Conservation (phyloP, 2,329 filamentous ascomycete species). For the Massarina eburnea region DNA sequence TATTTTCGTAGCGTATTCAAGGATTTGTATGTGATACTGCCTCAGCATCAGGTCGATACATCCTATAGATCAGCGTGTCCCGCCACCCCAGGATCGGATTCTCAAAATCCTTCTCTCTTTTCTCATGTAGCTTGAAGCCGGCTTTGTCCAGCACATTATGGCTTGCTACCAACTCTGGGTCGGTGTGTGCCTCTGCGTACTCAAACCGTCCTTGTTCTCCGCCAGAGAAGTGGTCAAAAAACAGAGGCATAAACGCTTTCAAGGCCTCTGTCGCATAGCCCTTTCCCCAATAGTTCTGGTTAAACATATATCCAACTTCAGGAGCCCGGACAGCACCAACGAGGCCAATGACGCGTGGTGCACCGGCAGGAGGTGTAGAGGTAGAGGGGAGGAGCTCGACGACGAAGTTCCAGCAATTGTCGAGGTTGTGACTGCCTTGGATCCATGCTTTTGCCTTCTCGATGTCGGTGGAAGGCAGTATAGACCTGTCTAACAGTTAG, state of each 20-base stretch:
- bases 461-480: constrained; percentile 55
- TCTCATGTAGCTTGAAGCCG: constrained; percentile 55
- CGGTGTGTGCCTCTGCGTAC: constrained; percentile 50
- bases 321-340: constrained; percentile 46
- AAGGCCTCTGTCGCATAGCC: constrained; percentile 50
- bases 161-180: constrained; percentile 55
- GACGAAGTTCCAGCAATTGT: constrained; percentile 58
- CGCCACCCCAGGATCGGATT: constrained; percentile 38
- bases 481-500: constrained; percentile 43
- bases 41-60: constrained; percentile 20
- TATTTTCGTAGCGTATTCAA: neutral
- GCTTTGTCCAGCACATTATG: constrained; percentile 58
- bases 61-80: constrained; percentile 41
- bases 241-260: constrained; percentile 43
- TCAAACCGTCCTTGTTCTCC: constrained; percentile 32
- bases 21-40: neutral
- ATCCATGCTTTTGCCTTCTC: constrained; percentile 41
- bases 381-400: constrained; percentile 49
- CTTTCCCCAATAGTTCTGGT: constrained; percentile 42
- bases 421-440: constrained; percentile 35
- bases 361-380: constrained; percentile 2
- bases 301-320: constrained; percentile 48
- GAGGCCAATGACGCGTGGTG: constrained; percentile 43
- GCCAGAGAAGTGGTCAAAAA: constrained; percentile 42
- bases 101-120: constrained; percentile 45